Percentiles rank a stretch among this genome's conserved stretches.
Evolutionary conservation across 1,284 basidiomycete genomes (phyloP).

Genomic region (Ustilago sp.): DNA sequence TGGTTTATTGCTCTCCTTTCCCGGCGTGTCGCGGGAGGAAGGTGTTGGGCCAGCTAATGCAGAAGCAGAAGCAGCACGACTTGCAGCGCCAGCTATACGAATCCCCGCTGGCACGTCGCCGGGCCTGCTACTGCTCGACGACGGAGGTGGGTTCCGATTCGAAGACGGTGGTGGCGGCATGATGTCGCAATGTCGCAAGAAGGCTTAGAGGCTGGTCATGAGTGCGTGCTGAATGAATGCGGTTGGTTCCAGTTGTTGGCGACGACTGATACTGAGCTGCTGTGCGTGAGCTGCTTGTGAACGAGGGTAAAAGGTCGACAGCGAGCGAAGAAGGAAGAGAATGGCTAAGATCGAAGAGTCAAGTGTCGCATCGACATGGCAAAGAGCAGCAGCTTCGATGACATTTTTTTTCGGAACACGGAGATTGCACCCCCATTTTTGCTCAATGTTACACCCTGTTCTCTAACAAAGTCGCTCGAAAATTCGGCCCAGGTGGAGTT

Average conservation of each 20-base stretch:
- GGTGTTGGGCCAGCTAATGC: background rate
- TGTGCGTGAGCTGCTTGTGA: too few relatives aligned
- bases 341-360: too few relatives aligned
- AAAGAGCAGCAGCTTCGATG: too few relatives aligned
- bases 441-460: too few relatives aligned
- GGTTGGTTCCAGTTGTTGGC: background rate
- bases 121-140: background rate
- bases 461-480: too few relatives aligned
- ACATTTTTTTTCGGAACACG: too few relatives aligned
- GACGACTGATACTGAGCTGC: background rate
- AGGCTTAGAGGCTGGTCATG: conserved; percentile 1
- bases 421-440: too few relatives aligned
- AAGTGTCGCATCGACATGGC: too few relatives aligned
- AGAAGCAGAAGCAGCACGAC: conserved; percentile 7
- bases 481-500: too few relatives aligned
- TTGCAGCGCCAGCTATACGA: conserved; percentile 44
- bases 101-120: conserved; percentile 13
- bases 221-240: background rate
- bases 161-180: conserved; percentile 19
- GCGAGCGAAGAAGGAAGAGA: too few relatives aligned
- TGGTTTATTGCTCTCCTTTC: background rate
- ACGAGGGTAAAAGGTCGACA: too few relatives aligned
- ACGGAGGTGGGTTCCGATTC: background rate
- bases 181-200: background rate
- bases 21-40: background rate